Evolutionary conservation across 2,329 filamentous ascomycete genomes (phyloP).

Genomic region (Coniochaeta hoffmannii): DNA sequence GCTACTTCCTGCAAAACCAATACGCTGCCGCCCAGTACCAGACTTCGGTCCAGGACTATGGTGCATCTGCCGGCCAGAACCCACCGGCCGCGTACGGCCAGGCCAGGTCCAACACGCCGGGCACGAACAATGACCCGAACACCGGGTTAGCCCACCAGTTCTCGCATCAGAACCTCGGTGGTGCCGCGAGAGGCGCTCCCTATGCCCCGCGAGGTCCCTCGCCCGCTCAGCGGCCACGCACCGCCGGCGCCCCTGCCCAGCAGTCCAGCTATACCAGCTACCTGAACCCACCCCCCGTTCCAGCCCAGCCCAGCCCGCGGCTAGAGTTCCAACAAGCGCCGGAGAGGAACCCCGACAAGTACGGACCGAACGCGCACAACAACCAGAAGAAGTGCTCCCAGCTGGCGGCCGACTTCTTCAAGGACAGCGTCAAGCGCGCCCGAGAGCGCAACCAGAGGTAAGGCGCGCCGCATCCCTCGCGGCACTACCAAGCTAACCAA

Average conservation of each 20-base stretch:
- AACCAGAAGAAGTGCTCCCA: slow-evolving; percentile 65
- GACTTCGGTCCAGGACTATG: slow-evolving; percentile 27
- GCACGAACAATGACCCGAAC: slow-evolving; percentile 68
- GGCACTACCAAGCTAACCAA: not conserved
- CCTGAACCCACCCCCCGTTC: slow-evolving; percentile 61
- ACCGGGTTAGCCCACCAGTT: slow-evolving; percentile 93
- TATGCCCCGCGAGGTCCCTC: slow-evolving; percentile 63
- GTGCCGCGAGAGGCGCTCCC: slow-evolving; percentile 59
- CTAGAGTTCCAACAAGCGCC: slow-evolving; percentile 72
- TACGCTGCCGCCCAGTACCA: slow-evolving; percentile 32
- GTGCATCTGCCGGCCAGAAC: slow-evolving; percentile 6
- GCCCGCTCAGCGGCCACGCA: slow-evolving; percentile 71
- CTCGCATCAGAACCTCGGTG: slow-evolving; percentile 87
- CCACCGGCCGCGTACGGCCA: slow-evolving; percentile 23
- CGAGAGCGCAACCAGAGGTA: slow-evolving; percentile 92
- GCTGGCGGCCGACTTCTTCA: slow-evolving; percentile 86
- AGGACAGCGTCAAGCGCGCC: slow-evolving; percentile 94
- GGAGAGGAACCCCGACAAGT: slow-evolving; percentile 81
- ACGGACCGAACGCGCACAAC: slow-evolving; percentile 55
- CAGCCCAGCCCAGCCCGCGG: slow-evolving; percentile 33
- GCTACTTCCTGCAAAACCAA: slow-evolving; percentile 57
- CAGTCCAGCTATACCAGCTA: slow-evolving; percentile 58
- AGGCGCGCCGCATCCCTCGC: slow-evolving; percentile 17
- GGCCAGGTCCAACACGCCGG: slow-evolving; percentile 49
- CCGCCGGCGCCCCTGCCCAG: slow-evolving; percentile 63